Base-by-base conservation (phyloP, 306 rosid species). In the Corylus avellana region DNA sequence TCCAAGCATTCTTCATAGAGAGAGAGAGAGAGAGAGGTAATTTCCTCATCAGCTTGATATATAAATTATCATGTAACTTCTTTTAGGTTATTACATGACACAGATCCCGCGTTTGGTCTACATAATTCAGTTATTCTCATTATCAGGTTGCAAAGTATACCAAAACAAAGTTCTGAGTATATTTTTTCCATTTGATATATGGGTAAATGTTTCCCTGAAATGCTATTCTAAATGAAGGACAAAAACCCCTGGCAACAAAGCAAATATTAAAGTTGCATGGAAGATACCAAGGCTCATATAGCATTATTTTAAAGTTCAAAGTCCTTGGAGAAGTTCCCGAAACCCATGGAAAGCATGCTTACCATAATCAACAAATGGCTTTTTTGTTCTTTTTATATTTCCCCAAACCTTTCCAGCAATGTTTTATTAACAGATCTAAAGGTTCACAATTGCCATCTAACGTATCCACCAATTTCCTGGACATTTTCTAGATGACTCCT, bases 111-210 rank as follows among this genome's bases (percentile, higher is more conserved):
- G 22, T 7, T 14, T 37, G 71, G n/a, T 29, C 42, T 62, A 29
- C n/a, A 13, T 12, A 14, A 63, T 4, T 63, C 27, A 32, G 44
- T 29, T 61, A 61, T 42, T 4, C 46, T 42, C 46, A 42, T 58
- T n/a, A 22, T 58, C 64, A n/a, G 29, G 64, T n/a, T 20, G 32
- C 12, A 17, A 58, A 58, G 64, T 58, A 20, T 58, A 9, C 16
- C 10, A 58, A 37, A 70, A 70, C 55, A 75, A 79, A 69, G 16
- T 75, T 70, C 63, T 22, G 39, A 42, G 46, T 5, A 67, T 39
- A 61, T 48, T 12, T 48, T 42, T 48, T 48, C 53, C 53, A 48
- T 48, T 48, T 48, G 53, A 48, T 48, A 48, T 48, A 13, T 48
- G 53, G 12, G 13, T 1, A 48, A 10, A 48, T 48, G 53, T 11